A percentile compares a stretch with the other conserved stretches of the same genome.
phyloP scores from a whole-genome alignment of 129 eudicot genomes.

The Solidago caesia region DNA sequence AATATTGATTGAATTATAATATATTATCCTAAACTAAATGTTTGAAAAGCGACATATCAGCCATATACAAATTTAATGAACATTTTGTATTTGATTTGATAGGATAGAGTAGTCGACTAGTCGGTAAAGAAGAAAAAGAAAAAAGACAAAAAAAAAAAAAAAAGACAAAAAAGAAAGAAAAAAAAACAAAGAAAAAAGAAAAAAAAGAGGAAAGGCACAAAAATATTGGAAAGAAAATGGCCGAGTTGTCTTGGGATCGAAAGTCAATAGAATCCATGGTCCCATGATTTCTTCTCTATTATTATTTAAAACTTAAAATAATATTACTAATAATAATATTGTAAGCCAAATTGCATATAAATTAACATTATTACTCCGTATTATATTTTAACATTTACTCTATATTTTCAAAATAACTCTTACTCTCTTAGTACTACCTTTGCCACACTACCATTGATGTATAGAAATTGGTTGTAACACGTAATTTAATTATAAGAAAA shows the following conservation, averaged over 20 bases:
- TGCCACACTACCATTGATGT: too few species aligned
- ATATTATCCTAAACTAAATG: not conserved
- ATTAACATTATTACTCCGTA: not conserved
- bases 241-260: constrained; percentile 21
- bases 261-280: constrained; percentile 23
- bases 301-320: not conserved
- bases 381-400: too few species aligned
- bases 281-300: not conserved
- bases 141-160: not conserved
- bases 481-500: too few species aligned
- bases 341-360: not conserved
- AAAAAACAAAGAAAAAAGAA: not conserved
- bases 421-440: too few species aligned
- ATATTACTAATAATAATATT: not conserved
- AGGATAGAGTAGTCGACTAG: not conserved
- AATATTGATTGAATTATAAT: too few species aligned
- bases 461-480: too few species aligned
- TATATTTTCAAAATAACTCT: too few species aligned
- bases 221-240: constrained; percentile 2
- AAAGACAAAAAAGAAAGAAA: not conserved
- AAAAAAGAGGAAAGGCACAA: not conserved
- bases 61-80: not conserved
- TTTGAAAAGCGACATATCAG: not conserved
- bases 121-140: not conserved
- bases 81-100: not conserved